Percentiles rank a stretch among this genome's conserved stretches.
phyloP scores from a whole-genome alignment of 164 flowering plant species.

The Vitis rupestris region DNA sequence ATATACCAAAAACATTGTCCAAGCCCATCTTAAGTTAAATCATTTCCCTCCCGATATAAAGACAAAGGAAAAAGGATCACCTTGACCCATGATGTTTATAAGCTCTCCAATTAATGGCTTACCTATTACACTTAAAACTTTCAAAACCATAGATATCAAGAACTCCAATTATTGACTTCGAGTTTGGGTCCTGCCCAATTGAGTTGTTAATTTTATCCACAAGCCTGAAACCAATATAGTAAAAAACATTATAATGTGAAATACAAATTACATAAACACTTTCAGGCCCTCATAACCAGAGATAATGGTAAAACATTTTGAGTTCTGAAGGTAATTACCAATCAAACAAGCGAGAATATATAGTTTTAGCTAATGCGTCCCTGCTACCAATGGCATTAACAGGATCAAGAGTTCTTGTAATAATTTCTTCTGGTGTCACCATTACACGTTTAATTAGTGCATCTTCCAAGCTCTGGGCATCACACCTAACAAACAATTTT shows the following conservation, averaged over 20 bases:
- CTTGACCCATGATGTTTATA: background rate
- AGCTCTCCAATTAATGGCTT: background rate
- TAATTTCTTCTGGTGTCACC: constrained; percentile 29
- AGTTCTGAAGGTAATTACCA: constrained; percentile 9
- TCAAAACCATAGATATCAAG: constrained; percentile 32
- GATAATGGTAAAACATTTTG: background rate
- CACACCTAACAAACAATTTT: constrained; percentile 12
- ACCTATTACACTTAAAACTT: constrained; percentile 16
- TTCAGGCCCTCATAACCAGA: too few relatives aligned
- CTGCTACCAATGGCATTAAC: constrained; percentile 22
- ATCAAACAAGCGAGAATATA: constrained; percentile 25
- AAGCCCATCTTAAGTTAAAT: background rate
- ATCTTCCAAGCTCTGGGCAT: constrained; percentile 28
- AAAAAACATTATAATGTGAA: background rate
- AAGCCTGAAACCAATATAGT: constrained; percentile 9
- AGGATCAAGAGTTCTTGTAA: constrained; percentile 24
- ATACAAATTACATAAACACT: background rate
- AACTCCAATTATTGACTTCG: constrained; percentile 22
- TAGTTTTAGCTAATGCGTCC: constrained; percentile 25
- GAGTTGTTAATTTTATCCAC: constrained; percentile 17
- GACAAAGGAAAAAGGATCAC: background rate
- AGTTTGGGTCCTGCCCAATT: constrained; percentile 18
- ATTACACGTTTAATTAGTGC: constrained; percentile 25
- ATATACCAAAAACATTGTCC: background rate
- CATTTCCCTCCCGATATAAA: background rate